These are phyloP conservation scores for Volvox carteri DNA, from an alignment of 163 green algal species.

Conservation along the genomic window DNA sequence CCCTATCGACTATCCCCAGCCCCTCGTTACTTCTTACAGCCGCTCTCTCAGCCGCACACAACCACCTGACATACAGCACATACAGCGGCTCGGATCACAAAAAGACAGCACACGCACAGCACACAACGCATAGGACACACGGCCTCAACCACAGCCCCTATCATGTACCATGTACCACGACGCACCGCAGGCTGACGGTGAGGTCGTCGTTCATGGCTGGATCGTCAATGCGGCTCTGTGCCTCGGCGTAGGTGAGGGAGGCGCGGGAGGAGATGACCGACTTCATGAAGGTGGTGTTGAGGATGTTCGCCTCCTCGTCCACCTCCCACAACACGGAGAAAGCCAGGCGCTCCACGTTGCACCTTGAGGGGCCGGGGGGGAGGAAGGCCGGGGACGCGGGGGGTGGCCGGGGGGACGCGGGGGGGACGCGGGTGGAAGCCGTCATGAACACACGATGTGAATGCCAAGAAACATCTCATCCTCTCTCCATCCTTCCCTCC, in stretches of 20 bases:
- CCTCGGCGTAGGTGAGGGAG: slow-evolving; percentile 94
- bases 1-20: too few species aligned
- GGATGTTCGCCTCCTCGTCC: slow-evolving; percentile 73
- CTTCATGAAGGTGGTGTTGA: slow-evolving; percentile 87
- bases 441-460: not conserved
- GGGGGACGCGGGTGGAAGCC: not conserved
- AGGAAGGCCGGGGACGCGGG: not conserved
- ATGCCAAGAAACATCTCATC: too few species aligned
- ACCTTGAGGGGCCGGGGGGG: slow-evolving; percentile 52
- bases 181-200: slow-evolving; percentile 43
- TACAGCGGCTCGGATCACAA: too few species aligned
- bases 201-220: slow-evolving; percentile 42
- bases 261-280: slow-evolving; percentile 89
- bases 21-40: too few species aligned
- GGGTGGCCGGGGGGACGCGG: not conserved
- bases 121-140: too few species aligned
- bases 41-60: too few species aligned
- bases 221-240: slow-evolving; percentile 88
- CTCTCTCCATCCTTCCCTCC: not conserved
- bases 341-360: slow-evolving; percentile 92
- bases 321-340: slow-evolving; percentile 97
- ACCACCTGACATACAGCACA: too few species aligned
- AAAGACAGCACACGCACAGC: too few species aligned
- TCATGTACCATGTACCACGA: too few species aligned
- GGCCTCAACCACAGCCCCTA: too few species aligned